These are phyloP conservation scores for Talaromyces stipitatus DNA, from an alignment of 495 filamentous ascomycete genomes.

Conservation along the genomic window DNA sequence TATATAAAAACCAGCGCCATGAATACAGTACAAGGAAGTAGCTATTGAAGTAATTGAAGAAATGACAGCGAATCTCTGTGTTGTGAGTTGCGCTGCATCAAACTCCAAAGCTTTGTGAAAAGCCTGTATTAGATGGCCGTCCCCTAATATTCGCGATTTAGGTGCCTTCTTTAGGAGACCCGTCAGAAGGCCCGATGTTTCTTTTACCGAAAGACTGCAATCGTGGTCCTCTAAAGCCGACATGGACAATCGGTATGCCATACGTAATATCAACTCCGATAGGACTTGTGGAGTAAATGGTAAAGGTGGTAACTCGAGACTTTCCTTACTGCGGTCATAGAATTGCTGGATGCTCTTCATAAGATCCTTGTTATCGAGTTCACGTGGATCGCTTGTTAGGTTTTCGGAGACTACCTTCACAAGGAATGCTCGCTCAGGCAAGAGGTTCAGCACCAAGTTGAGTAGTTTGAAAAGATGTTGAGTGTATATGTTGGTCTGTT, in stretches of 20 bases:
- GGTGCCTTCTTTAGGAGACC: slow-evolving; percentile 52
- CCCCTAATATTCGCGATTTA: slow-evolving; percentile 42
- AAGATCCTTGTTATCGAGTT: slow-evolving; percentile 34
- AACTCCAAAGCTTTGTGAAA: slow-evolving; percentile 32
- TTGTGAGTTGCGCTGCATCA: slow-evolving; percentile 17
- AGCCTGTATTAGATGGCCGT: slow-evolving; percentile 45
- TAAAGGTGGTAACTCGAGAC: slow-evolving; percentile 35
- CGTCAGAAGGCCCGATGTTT: slow-evolving; percentile 43
- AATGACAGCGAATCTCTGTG: slow-evolving; percentile 32
- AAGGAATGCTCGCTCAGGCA: slow-evolving; percentile 65
- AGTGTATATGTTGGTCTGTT: slow-evolving; percentile 18
- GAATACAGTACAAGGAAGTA: slow-evolving; percentile 53
- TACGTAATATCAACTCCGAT: slow-evolving; percentile 54
- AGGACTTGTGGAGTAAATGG: slow-evolving; percentile 52
- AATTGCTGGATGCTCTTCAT: slow-evolving; percentile 56
- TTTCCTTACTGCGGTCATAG: slow-evolving; percentile 46
- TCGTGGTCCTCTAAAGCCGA: slow-evolving; percentile 21
- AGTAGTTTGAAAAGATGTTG: slow-evolving; percentile 24
- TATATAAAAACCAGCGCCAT: slow-evolving; percentile 39
- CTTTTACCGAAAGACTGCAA: slow-evolving; percentile 23
- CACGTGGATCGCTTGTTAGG: slow-evolving; percentile 9
- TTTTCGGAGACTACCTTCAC: slow-evolving; percentile 25
- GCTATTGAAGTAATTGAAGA: slow-evolving; percentile 56
- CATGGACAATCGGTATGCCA: slow-evolving; percentile 48
- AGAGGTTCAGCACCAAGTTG: slow-evolving; percentile 40